Percentiles rank a stretch among this genome's conserved stretches.
phyloP scores from a whole-genome alignment of 305 asterid genomes.

The Fraxinus platypoda region DNA sequence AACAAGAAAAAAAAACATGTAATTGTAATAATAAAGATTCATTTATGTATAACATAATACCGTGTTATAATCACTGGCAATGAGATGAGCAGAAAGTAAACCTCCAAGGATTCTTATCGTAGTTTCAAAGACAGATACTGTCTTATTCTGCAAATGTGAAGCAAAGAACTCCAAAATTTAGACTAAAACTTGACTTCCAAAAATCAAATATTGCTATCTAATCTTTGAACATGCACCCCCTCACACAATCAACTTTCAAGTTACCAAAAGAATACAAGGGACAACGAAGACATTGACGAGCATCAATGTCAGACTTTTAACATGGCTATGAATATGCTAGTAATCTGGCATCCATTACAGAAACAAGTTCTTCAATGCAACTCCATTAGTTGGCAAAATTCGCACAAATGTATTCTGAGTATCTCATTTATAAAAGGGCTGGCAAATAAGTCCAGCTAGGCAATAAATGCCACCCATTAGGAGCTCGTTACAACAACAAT shows the following conservation, averaged over 20 bases:
- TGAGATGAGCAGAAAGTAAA: conserved; percentile 91
- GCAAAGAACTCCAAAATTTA: conserved; percentile 18
- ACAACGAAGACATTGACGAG: conserved; percentile 14
- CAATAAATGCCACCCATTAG: not conserved
- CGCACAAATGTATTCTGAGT: not conserved
- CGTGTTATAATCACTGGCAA: conserved; percentile 94
- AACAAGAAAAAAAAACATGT: not conserved
- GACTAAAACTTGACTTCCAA: conserved; percentile 12
- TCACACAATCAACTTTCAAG: not conserved
- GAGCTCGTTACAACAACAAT: not conserved
- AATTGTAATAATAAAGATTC: not conserved
- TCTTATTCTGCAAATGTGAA: conserved; percentile 75
- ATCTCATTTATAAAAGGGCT: not conserved
- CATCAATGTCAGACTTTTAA: not conserved
- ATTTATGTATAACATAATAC: conserved; percentile 36
- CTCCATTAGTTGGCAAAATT: not conserved
- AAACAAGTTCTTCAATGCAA: not conserved
- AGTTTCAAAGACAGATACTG: conserved; percentile 93
- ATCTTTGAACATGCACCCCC: not conserved
- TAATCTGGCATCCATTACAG: not conserved
- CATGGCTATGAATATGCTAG: not conserved
- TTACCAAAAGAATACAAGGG: not conserved
- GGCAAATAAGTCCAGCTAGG: not conserved
- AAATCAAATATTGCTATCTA: not conserved
- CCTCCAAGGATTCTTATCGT: conserved; percentile 97